These are phyloP conservation scores for Ustilago shanxiensis DNA, from an alignment of 1,284 basidiomycete genomes.

Conservation along the genomic window DNA sequence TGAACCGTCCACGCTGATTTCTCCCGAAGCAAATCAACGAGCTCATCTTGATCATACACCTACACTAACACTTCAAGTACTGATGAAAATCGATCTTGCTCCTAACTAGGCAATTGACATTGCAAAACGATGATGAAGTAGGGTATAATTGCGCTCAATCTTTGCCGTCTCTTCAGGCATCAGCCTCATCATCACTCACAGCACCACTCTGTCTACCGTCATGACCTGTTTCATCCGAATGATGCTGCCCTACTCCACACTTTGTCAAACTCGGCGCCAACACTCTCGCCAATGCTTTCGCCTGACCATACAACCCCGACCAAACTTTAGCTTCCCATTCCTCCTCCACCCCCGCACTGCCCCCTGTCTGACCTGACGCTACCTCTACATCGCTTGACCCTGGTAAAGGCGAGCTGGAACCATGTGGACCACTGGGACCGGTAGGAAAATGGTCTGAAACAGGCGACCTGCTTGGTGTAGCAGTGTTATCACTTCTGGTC, in stretches of 20 bases:
- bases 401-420: background rate
- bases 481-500: constrained; percentile 16
- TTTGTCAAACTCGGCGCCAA: constrained; percentile 40
- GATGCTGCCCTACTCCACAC: constrained; percentile 34
- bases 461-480: constrained; percentile 35
- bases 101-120: no score
- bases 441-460: constrained; percentile 36
- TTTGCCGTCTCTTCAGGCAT: background rate
- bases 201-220: constrained; percentile 21
- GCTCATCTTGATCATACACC: no score
- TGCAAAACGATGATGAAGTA: background rate
- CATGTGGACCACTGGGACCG: background rate
- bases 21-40: background rate
- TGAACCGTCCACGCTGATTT: background rate
- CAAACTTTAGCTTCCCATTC: constrained; percentile 33
- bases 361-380: background rate
- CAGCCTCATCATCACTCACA: constrained; percentile 34
- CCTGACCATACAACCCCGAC: constrained; percentile 38
- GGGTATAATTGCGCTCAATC: constrained; percentile 19
- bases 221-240: constrained; percentile 8
- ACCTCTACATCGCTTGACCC: background rate
- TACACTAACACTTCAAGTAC: no score
- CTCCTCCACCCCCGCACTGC: constrained; percentile 6
- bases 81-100: no score
- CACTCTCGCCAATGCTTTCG: constrained; percentile 41